Conservation (phyloP, 257 asterid species). For the Nicotiana benthamiana region DNA sequence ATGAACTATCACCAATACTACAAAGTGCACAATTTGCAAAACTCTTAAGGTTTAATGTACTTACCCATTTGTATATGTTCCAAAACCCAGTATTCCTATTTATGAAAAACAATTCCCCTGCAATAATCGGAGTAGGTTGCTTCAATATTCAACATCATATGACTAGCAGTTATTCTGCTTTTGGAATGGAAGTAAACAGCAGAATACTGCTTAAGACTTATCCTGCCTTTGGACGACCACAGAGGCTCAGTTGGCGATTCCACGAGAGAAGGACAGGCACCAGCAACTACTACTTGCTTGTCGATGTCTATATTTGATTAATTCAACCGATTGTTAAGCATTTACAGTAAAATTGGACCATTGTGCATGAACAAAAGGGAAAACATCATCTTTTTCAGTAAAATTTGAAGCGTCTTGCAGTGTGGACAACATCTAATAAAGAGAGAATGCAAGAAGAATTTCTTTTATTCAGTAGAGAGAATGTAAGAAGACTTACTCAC, state of each 20-base stretch:
- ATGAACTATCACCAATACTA: background rate
- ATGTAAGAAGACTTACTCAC: slow-evolving; percentile 2
- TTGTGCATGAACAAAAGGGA: background rate
- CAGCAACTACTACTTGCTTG: slow-evolving; percentile 5
- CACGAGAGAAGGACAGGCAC: background rate
- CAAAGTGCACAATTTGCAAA: background rate
- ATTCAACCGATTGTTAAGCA: background rate
- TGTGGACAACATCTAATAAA: background rate
- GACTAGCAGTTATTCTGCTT: background rate
- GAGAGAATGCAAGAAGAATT: background rate
- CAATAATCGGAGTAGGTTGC: background rate
- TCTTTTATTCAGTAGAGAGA: background rate
- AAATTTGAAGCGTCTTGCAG: background rate
- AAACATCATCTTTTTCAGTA: background rate
- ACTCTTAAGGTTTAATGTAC: slow-evolving; percentile 7
- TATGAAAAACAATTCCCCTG: slow-evolving; percentile 90
- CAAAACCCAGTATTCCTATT: slow-evolving; percentile 84
- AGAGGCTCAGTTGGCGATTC: slow-evolving; percentile 10
- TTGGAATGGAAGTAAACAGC: background rate
- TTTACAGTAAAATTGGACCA: background rate
- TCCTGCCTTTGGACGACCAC: slow-evolving; percentile 9
- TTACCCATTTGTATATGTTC: slow-evolving; percentile 95
- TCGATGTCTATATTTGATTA: background rate
- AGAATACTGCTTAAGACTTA: background rate
- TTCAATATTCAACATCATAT: background rate